phyloP scores from a whole-genome alignment of 78 protist species.

The Dictyostelium purpureum region DNA sequence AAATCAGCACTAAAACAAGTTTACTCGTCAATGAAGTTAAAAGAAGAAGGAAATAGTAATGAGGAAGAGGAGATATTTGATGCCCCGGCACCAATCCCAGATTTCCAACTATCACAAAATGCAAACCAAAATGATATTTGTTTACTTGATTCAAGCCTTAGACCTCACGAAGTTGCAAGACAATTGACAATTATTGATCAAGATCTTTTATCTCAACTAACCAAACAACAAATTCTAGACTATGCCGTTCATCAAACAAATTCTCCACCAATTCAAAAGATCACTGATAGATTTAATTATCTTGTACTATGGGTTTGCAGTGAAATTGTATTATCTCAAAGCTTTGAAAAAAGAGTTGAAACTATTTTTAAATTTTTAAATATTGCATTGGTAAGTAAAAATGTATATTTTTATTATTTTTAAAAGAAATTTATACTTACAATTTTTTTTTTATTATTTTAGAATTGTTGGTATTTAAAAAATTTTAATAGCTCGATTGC shows the following conservation, averaged over 20 bases:
- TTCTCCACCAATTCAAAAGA: conserved; percentile 17
- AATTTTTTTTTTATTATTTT: background rate
- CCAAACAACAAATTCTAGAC: conserved; percentile 30
- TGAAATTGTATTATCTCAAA: conserved; percentile 23
- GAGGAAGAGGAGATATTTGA: conserved; percentile 38
- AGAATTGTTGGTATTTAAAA: conserved; percentile 69
- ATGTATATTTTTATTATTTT: background rate
- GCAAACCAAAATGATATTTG: background rate
- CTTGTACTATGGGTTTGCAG: conserved; percentile 42
- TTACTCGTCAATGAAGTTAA: background rate
- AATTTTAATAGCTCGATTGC: conserved; percentile 66
- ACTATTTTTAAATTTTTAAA: conserved; percentile 59
- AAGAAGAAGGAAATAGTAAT: conserved; percentile 6
- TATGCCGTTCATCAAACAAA: conserved; percentile 24
- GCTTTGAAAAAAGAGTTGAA: conserved; percentile 34
- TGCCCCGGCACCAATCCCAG: conserved; percentile 72
- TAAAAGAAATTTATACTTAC: background rate
- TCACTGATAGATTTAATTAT: conserved; percentile 53
- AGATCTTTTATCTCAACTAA: background rate
- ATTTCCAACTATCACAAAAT: background rate
- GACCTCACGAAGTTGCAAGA: conserved; percentile 66
- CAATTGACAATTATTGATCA: conserved; percentile 67
- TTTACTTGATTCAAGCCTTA: conserved; percentile 32
- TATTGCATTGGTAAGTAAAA: conserved; percentile 55
- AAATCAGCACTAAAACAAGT: conserved; percentile 6